Conservation (phyloP, 495 filamentous ascomycete species). For the Neurospora sp. region DNA sequence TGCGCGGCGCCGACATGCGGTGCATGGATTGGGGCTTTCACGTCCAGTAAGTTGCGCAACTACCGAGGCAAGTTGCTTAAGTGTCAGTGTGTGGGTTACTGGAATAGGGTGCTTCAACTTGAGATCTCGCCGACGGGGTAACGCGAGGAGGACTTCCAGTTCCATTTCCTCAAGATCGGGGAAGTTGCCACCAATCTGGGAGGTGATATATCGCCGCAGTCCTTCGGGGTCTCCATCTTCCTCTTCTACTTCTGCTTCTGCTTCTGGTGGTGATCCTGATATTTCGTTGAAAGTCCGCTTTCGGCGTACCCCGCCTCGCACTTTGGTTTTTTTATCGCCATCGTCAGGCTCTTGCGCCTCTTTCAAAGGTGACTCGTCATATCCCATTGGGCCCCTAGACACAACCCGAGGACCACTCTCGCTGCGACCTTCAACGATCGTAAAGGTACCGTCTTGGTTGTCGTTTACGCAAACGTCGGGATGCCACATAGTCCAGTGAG, state of each 20-base stretch:
- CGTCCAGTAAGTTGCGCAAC: constrained; percentile 5
- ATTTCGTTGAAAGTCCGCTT: background rate
- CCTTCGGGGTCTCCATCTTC: background rate
- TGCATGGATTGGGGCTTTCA: background rate
- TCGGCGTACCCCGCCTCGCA: background rate
- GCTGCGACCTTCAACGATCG: background rate
- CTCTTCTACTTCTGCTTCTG: background rate
- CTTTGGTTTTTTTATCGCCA: background rate
- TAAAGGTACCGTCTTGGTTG: constrained; percentile 8
- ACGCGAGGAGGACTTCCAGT: background rate
- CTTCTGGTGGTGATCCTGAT: background rate
- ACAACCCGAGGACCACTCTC: background rate
- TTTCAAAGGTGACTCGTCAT: background rate
- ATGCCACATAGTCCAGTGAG: constrained; percentile 4
- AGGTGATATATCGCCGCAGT: background rate
- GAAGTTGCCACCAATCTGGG: background rate
- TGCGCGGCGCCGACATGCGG: constrained; percentile 4
- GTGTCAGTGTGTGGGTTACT: background rate
- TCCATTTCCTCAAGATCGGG: background rate
- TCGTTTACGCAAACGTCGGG: background rate
- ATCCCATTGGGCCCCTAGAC: background rate
- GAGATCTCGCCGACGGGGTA: background rate
- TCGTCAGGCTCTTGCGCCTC: background rate
- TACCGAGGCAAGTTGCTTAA: background rate
- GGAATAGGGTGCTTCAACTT: background rate